Percentiles rank a stretch among this genome's conserved stretches.
Evolutionary conservation across 352 stramenopile genomes (phyloP).

Genomic region (Pythium rhizo-oryzae): DNA sequence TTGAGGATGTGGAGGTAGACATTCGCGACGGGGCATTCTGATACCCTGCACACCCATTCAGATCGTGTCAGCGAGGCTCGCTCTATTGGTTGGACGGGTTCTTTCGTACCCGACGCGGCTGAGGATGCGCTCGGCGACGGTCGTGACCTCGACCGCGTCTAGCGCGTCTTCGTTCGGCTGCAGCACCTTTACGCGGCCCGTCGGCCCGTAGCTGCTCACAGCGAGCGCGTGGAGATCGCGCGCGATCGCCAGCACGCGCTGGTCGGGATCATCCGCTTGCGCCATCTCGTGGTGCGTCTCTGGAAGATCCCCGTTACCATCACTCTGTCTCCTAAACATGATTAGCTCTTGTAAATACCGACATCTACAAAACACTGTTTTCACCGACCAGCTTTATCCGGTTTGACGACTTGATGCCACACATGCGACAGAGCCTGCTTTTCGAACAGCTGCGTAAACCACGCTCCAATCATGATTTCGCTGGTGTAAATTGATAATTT

Average conservation of each 20-base stretch:
- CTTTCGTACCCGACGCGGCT: constrained; percentile 42
- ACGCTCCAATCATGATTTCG: constrained; percentile 12
- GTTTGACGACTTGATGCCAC: neutral
- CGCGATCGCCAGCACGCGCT: constrained; percentile 34
- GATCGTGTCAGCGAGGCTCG: neutral
- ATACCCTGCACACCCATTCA: constrained; percentile 1
- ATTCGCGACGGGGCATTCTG: constrained; percentile 50
- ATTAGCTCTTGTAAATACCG: neutral
- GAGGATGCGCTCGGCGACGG: constrained; percentile 41
- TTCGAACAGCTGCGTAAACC: neutral
- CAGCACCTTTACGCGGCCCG: constrained; percentile 42
- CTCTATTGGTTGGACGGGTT: neutral
- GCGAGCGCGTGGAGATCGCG: constrained; percentile 36
- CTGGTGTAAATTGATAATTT: constrained; percentile 9
- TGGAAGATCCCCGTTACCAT: constrained; percentile 6
- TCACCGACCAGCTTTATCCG: neutral
- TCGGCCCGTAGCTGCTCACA: constrained; percentile 47
- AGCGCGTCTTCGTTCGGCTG: constrained; percentile 43
- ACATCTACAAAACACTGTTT: neutral
- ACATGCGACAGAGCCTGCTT: constrained; percentile 1
- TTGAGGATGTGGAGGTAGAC: constrained; percentile 63
- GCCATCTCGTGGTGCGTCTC: constrained; percentile 11
- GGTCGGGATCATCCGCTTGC: constrained; percentile 34
- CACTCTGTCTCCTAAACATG: neutral
- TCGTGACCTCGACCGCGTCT: constrained; percentile 54